Base-by-base conservation (phyloP, 345 rosid genomes). In the Acer saccharum region DNA sequence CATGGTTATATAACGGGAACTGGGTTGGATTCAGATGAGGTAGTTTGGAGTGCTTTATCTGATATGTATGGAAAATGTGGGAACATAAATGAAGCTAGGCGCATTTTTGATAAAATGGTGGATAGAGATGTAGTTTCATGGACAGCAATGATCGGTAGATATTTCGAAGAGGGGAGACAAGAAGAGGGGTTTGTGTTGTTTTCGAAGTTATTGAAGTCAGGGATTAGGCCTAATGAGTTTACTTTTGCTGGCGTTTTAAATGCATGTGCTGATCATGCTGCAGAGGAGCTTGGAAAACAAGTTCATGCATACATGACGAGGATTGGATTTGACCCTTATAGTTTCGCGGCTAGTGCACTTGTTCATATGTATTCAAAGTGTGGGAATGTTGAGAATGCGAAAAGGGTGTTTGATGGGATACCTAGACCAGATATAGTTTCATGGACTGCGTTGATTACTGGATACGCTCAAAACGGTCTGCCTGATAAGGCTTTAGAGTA, bases 51-150 rank as follows among this genome's bases (percentile, higher is more conserved):
- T 83, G 91, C 94, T 50, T 87, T 93, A 78, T 86, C 89, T 71
- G 97, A 93, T 80, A 87, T 91, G 94, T 93, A 93, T 77, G 98
- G 95, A 0, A 93, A 93, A 89, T 95, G 97, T 76, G 98, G 98
- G 3, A 90, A 88, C 84, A 61, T 93, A 48, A 85, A 85, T 54
- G 94, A 90, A 84, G 98, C 98, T 8, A 85, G 93, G 83, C 76
- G 55, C 73, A 89, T 91, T 50, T 95, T 93, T 70, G 88, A 95
- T 76, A 89, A 66, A 82, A 90, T 93, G 76, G 35, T 70, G 16
- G 78, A 86, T 18, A 93, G 85, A 88, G 98, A 95, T 84, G 83
- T 91, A 68, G 92, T 95, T 71, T 65, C 98, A 3, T 95, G 98
- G 98, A 91, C 98, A 14, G 87, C 90, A 3, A 93, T 93, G 98